Evolutionary conservation across 176 grass and related monocot genomes (phyloP).

Genomic region (Zea luxurians): DNA sequence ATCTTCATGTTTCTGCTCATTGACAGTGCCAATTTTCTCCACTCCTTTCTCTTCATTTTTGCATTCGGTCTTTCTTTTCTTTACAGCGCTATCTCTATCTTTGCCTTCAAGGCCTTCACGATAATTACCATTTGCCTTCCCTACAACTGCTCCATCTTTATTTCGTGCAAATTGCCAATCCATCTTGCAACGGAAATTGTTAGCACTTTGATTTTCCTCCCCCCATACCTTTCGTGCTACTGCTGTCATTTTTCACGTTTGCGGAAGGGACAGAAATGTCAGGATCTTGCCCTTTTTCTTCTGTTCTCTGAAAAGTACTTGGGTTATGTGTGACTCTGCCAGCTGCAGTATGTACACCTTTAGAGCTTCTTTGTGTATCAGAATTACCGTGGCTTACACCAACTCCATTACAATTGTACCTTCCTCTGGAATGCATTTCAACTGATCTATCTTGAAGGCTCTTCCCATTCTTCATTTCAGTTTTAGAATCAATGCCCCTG

Average conservation of each 20-base stretch:
- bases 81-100: constrained; percentile 16
- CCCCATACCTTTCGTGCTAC: constrained; percentile 27
- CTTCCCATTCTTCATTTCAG: constrained; percentile 36
- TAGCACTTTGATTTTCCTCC: constrained; percentile 25
- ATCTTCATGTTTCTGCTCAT: constrained; percentile 40
- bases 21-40: constrained; percentile 24
- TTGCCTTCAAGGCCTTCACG: constrained; percentile 30
- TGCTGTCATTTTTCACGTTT: constrained; percentile 15
- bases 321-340: constrained; percentile 23
- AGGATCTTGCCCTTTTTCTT: constrained; percentile 31
- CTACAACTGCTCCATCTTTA: constrained; percentile 31
- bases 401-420: constrained; percentile 1
- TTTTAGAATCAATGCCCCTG: constrained; percentile 19
- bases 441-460: constrained; percentile 15
- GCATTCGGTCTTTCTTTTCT: constrained; percentile 39
- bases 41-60: constrained; percentile 30
- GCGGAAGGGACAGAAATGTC: constrained; percentile 33
- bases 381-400: constrained; percentile 1
- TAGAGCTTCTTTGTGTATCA: constrained; percentile 24
- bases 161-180: constrained; percentile 10
- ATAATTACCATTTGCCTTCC: constrained; percentile 42
- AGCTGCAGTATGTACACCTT: constrained; percentile 21
- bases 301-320: constrained; percentile 19
- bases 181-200: constrained; percentile 10
- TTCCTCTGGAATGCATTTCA: constrained; percentile 24